A percentile compares a stretch with the other conserved stretches of the same genome.
Evolutionary conservation across 306 rosid species (phyloP).

Genomic region (Inga oerstediana): DNA sequence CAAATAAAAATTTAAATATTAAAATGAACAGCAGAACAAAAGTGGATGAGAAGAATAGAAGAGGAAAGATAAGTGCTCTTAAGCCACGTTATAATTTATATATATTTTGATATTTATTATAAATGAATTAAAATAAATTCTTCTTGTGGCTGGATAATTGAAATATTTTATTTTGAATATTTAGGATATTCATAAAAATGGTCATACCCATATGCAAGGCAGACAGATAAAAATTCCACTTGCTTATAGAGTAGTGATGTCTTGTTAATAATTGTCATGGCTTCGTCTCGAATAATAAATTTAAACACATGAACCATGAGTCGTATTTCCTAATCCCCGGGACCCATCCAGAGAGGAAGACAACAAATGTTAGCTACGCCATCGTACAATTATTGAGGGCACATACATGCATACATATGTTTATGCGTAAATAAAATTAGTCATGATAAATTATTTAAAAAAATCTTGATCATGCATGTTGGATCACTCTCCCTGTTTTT

Average conservation of each 20-base stretch:
- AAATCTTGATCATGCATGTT: background rate
- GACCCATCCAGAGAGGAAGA: background rate
- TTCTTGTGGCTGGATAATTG: too few species aligned
- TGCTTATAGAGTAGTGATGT: background rate
- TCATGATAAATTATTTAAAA: background rate
- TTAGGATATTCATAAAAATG: background rate
- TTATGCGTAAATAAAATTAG: background rate
- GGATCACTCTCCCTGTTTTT: background rate
- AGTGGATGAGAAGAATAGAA: too few species aligned
- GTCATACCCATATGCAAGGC: background rate
- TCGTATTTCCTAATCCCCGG: background rate
- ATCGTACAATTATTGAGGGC: background rate
- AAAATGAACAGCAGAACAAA: too few species aligned
- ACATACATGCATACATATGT: background rate
- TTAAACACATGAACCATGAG: background rate
- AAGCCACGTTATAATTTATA: too few species aligned
- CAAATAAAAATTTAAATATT: too few species aligned
- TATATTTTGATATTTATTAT: too few species aligned
- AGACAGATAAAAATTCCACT: background rate
- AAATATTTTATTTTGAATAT: too few species aligned
- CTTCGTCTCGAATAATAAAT: background rate
- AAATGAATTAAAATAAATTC: too few species aligned
- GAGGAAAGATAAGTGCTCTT: too few species aligned
- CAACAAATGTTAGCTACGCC: background rate
- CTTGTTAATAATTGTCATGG: background rate